Evolutionary conservation across 2,329 filamentous ascomycete species (phyloP).

Genomic region (Penicillium italicum): DNA sequence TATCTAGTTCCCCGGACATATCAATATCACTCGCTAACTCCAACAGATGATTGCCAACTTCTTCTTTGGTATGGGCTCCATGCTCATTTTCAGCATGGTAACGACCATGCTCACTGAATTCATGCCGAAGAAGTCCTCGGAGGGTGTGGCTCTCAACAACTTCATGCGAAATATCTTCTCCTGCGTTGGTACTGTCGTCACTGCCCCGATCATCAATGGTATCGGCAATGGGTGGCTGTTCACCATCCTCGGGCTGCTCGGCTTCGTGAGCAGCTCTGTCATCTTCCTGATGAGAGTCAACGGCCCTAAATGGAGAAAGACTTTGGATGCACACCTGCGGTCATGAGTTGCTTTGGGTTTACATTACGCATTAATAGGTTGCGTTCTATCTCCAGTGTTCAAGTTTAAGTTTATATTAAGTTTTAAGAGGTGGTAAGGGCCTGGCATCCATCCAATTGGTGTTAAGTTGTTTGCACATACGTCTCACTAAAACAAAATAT

Average conservation of each 20-base stretch:
- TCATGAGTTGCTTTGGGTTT: conserved; percentile 4
- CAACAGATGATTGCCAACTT: conserved; percentile 60
- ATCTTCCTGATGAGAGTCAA: conserved; percentile 61
- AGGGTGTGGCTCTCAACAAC: conserved; percentile 76
- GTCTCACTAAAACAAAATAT: not conserved
- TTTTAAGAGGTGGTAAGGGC: not conserved
- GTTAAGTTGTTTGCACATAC: not conserved
- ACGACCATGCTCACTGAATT: conserved; percentile 87
- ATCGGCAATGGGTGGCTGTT: conserved; percentile 76
- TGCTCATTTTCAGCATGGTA: conserved; percentile 70
- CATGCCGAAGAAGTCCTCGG: conserved; percentile 66
- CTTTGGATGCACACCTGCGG: conserved; percentile 52
- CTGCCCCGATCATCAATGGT: conserved; percentile 65
- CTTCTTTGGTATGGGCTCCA: conserved; percentile 71
- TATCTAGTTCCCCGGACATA: not conserved
- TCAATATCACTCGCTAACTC: not conserved
- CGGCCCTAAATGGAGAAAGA: conserved; percentile 60
- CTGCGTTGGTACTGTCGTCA: conserved; percentile 66
- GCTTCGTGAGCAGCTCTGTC: conserved; percentile 56
- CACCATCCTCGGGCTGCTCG: conserved; percentile 57
- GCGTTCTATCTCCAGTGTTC: not conserved
- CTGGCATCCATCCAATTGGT: not conserved
- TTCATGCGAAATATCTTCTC: conserved; percentile 75
- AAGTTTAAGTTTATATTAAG: not conserved
- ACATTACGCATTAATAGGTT: not conserved